Base-by-base conservation (phyloP, 177 flowering plant species). In the Tripterygium wilfordii region DNA sequence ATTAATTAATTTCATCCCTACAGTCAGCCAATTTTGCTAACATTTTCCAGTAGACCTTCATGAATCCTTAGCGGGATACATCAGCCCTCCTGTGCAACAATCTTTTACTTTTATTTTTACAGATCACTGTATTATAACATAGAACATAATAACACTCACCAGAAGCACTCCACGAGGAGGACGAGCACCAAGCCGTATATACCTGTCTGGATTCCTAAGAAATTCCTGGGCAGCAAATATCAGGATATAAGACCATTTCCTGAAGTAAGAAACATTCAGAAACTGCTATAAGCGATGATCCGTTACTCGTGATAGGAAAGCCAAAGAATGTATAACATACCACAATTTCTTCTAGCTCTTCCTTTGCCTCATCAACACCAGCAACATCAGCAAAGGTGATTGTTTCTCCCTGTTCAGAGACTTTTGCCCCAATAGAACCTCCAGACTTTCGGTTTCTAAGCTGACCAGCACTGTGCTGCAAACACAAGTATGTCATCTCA, bases 311-410 rank as follows among this genome's bases (percentile, higher is more conserved):
- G 31, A 49, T 6, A 21, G 44, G 1, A 32, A 31, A 19, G 39
- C 10, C 1, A 23, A 42, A 45, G 36, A 50, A 42, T 25, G 4
- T 35, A 35, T 14, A 51, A 52, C 71, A 65, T 85, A 92, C 99
- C 82, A 92, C 99, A 66, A 92, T 92, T 71, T 92, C 99, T 72
- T 88, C 96, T 16, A 92, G 72, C 80, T 92, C 99, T 64, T 92
- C 99, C 70, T 92, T 92, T 20, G 99, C 99, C 70, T 92, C 99
- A 62, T 92, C 96, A 59, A 92, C 96, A 47, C 99, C 99, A 5
- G 96, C 99, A 66, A 92, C 96, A 72, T 92, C 99, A 58, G 94
- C 73, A 80, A 92, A 92, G 15, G 91, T 86, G 47, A 92, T 54
- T 21, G 65, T 51, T 55, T 86, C 99, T 35, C 91, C 88, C 44